Base-by-base conservation (phyloP, 257 asterid genomes). In the Rubia yunnanensis region DNA sequence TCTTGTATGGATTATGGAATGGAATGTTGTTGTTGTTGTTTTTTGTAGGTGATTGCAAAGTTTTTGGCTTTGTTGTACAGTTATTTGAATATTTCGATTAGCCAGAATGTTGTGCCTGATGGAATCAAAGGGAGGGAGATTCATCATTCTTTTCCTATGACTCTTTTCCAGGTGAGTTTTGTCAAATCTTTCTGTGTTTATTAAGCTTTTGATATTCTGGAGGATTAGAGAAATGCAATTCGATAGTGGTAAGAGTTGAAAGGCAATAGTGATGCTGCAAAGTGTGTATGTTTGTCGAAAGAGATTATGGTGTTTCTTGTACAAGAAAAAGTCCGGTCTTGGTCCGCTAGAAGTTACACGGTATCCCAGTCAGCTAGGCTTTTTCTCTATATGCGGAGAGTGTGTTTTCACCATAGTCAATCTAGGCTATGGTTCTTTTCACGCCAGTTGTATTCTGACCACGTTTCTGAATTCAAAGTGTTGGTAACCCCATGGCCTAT, bases 51-150 rank as follows among this genome's bases (percentile, higher is more conserved):
- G 20, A 77, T 89, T 81, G 99, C 97, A n/a, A 83, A 73, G 81
- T 94, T 94, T 72, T 64, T 94, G 85, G 85, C 78, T 57, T 80
- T 94, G 84, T 66, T 94, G 86, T 88, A 82, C 65, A 86, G 95
- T 72, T 90, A 86, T 60, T 68, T 80, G 64, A 85, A 84, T 44
- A 81, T 88, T 74, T 90, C 96, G 65, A 74, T 83, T 67, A 83
- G 89, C 86, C 68, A 80, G 24, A 83, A 79, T 70, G 56, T 72
- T 55, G 88, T 94, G 69, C 96, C 97, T 6, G 96, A 94, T 82
- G 95, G 85, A 84, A 77, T 94, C 46, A 89, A 90, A 78, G 96
- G 96, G 68, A 88, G 97, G 77, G 96, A 94, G 83, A 88, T 94
- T 81, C 88, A 73, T 68, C 95, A 80, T 78, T 82, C 86, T 15